These are phyloP conservation scores for Panicum virgatum DNA, from an alignment of 202 grass and related monocot species.

Conservation along the genomic window DNA sequence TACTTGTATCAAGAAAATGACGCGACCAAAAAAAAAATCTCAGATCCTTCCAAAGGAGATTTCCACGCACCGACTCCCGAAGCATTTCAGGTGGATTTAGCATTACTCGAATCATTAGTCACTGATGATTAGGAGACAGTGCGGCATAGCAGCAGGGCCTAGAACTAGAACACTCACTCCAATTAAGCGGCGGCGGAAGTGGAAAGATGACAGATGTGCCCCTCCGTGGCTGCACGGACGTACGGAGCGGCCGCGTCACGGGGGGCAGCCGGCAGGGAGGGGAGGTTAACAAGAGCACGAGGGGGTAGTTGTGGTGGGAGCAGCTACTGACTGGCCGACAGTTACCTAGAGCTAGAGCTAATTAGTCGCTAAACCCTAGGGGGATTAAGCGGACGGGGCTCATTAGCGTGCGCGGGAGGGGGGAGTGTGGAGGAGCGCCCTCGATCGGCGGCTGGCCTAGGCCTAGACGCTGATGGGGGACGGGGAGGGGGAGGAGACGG, in stretches of 20 bases:
- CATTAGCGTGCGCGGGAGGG: not conserved
- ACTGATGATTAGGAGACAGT: slow-evolving; percentile 6
- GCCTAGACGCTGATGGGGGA: slow-evolving; percentile 53
- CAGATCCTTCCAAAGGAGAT: not conserved
- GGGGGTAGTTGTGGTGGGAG: not conserved
- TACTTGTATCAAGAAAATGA: not conserved
- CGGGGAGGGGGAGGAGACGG: slow-evolving; percentile 37
- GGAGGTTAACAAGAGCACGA: not conserved
- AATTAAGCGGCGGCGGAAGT: not conserved
- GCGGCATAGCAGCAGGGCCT: not conserved
- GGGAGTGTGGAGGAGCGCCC: no score
- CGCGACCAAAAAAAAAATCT: not conserved
- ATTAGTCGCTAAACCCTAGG: not conserved
- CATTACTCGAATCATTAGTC: slow-evolving; percentile 34
- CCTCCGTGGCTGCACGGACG: not conserved
- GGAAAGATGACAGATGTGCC: slow-evolving; percentile 5
- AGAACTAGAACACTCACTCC: not conserved
- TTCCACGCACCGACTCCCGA: not conserved
- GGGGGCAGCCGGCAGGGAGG: not conserved
- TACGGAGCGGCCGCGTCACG: slow-evolving; percentile 37
- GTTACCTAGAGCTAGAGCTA: slow-evolving; percentile 40
- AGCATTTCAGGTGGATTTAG: not conserved
- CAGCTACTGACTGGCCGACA: not conserved
- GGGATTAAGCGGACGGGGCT: slow-evolving; percentile 3
- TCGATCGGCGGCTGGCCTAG: not conserved